A percentile compares a stretch with the other conserved stretches of the same genome.
Conservation (phyloP, 352 stramenopile species). For the Globisporangium spinosum region DNA sequence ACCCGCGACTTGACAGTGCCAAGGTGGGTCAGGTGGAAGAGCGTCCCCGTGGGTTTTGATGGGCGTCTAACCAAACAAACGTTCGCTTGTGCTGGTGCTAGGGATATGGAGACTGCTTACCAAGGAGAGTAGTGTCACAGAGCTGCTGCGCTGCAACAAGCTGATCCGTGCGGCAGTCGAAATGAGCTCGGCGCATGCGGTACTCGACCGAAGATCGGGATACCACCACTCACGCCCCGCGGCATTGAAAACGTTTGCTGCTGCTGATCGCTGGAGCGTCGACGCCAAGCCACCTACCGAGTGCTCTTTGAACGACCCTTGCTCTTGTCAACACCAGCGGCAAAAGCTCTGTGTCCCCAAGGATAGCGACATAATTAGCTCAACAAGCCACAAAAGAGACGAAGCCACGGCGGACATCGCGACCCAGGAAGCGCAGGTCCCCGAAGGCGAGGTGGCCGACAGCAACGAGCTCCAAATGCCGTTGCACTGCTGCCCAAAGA, state of each 20-base stretch:
- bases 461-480: neutral
- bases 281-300: conserved; percentile 42
- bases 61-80: neutral
- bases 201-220: neutral
- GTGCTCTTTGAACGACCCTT: conserved; percentile 42
- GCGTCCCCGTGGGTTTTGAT: neutral
- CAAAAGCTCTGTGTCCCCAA: neutral
- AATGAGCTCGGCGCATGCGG: neutral
- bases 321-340: conserved; percentile 13
- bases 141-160: neutral
- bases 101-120: neutral
- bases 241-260: conserved; percentile 7
- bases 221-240: neutral
- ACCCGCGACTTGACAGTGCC: neutral
- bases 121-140: neutral
- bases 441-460: neutral
- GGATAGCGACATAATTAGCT: neutral
- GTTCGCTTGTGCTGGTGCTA: neutral
- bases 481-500: neutral
- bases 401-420: neutral
- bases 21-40: neutral
- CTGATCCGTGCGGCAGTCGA: too few species aligned
- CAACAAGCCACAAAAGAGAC: neutral
- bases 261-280: conserved; percentile 26
- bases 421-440: neutral